Evolutionary conservation across 495 filamentous ascomycete genomes (phyloP), one percentile per base, ranked within the genome.

Genomic region (Neurospora sp.): DNA sequence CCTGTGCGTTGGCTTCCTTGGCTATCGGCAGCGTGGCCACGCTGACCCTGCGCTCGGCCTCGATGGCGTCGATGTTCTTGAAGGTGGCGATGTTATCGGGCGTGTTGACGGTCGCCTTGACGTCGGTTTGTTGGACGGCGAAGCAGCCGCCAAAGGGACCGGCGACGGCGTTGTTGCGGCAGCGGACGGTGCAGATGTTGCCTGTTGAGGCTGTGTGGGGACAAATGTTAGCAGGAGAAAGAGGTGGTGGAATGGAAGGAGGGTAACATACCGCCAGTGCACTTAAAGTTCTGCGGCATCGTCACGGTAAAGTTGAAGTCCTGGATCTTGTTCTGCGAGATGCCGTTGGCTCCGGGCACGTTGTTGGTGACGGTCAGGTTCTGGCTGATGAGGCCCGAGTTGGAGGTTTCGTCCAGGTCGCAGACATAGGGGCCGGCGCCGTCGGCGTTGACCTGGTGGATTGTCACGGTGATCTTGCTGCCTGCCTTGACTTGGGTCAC

Each of bases 361-460:
- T 85, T 87, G 78, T 79, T 78, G 35, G 78, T 79, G 20, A 87
- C 84, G 14, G 76, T 79, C 9, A 86, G 77, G 40, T 83, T 83
- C 61, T 82, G 78, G 12, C 75, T 78, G 53, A 83, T 82, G 66
- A 83, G 69, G 69, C 82, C 84, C 39, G 82, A 78, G 79, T 86
- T 86, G 69, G 81, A 80, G 4, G 80, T 81, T 72, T 83, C 80
- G 71, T 85, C 84, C 8, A 86, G 66, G 66, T 86, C 84, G 74
- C 87, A 88, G 2, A 79, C 76, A 74, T 86, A 88, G 3, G 86
- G 87, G 0, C 87, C 87, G 20, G 86, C 86, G 38, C 86, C 87
- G 74, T 88, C 86, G 27, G 83, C 85, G 72, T 88, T 88, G 71
- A 88, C 85, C 72, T 88, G 86, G 73, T 87, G 82, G 42, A 88